Evolutionary conservation across 139 green algal species (phyloP).

Genomic region (Chlamydomonas sp.): DNA sequence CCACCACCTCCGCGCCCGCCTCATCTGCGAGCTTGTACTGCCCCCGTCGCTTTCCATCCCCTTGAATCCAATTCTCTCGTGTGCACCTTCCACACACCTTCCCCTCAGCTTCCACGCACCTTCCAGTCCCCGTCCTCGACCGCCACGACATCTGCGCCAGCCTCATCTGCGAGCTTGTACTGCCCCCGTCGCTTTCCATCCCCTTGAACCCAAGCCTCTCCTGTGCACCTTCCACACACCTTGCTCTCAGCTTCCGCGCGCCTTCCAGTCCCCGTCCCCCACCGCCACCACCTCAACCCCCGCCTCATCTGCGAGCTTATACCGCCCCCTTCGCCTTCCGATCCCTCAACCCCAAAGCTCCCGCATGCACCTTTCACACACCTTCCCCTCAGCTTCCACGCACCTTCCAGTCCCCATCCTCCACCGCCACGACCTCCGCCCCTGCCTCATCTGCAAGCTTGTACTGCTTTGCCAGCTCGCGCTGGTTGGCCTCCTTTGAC

Average conservation of each 20-base stretch:
- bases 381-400: too few species aligned
- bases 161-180: conserved; percentile 6
- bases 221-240: too few species aligned
- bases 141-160: conserved; percentile 41
- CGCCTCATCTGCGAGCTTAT: conserved; percentile 10
- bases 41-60: too few species aligned
- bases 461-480: conserved; percentile 3
- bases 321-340: too few species aligned
- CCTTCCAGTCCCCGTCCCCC: conserved; percentile 56
- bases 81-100: too few species aligned
- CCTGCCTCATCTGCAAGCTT: conserved; percentile 18
- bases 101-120: too few species aligned
- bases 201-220: too few species aligned
- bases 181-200: too few species aligned
- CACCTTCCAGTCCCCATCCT: conserved; percentile 60
- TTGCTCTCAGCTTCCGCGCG: too few species aligned
- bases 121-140: conserved; percentile 61
- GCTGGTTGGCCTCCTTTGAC: conserved; percentile 16
- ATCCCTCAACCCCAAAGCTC: too few species aligned
- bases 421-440: conserved; percentile 49
- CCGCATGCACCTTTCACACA: too few species aligned
- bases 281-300: conserved; percentile 47
- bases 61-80: too few species aligned
- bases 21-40: conserved; percentile 7
- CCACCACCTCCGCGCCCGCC: conserved; percentile 40